Percentiles rank a stretch among this genome's conserved stretches.
Conservation (phyloP, 768 basidiomycete genomes). For the Hortiboletus campestris region DNA sequence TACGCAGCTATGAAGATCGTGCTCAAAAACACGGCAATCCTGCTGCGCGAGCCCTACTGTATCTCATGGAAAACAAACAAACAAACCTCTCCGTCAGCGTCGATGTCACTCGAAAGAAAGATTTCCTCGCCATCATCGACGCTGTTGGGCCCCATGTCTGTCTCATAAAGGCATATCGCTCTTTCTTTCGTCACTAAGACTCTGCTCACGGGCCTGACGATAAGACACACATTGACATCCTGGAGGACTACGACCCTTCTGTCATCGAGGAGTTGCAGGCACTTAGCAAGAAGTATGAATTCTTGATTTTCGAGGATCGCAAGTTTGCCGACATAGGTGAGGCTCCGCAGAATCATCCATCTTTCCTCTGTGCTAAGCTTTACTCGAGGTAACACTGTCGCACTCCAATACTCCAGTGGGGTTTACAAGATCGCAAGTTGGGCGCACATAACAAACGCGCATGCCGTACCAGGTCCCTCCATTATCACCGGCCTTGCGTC, state of each 20-base stretch:
- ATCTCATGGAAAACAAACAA: conserved; percentile 81
- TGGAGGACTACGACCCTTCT: conserved; percentile 82
- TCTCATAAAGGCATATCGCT: conserved; percentile 78
- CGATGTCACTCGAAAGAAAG: conserved; percentile 78
- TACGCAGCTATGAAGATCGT: conserved; percentile 61
- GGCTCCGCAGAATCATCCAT: conserved; percentile 13
- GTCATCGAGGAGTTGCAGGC: conserved; percentile 67
- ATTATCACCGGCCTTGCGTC: conserved; percentile 87
- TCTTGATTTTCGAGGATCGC: conserved; percentile 96
- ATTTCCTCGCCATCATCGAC: conserved; percentile 84
- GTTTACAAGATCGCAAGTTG: conserved; percentile 92
- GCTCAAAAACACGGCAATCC: conserved; percentile 62
- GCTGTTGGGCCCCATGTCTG: conserved; percentile 87
- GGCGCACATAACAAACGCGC: conserved; percentile 97
- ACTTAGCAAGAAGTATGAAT: conserved; percentile 80
- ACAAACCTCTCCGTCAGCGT: conserved; percentile 95
- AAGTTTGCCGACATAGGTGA: conserved; percentile 98
- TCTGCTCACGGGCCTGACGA: conserved; percentile 26
- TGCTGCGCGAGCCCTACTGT: conserved; percentile 74
- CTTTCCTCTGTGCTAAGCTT: neutral
- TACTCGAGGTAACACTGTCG: conserved; percentile 88
- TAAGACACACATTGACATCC: conserved; percentile 95
- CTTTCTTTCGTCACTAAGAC: conserved; percentile 4
- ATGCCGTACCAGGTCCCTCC: conserved; percentile 93
- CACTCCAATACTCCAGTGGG: conserved; percentile 90